Evolutionary conservation across 192 early-diverging fungal species (phyloP), one percentile per base, ranked within the genome.

Genomic region (Gigaspora rosea): DNA sequence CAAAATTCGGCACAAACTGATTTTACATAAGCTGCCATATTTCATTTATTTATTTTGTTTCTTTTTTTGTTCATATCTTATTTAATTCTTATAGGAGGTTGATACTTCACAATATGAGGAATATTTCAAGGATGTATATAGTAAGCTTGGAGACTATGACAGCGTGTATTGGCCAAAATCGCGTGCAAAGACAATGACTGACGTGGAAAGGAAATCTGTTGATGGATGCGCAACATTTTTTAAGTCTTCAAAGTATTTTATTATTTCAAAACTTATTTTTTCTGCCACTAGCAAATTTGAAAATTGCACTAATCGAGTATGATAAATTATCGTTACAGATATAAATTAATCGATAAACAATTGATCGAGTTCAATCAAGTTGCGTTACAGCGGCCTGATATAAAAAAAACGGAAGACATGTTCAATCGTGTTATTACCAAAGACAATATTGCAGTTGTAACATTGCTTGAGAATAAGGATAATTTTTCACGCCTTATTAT

Each of bases 171-270:
- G 87, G 88, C 94, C 95, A 79, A 99, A 99, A 83, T 95, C 96
- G 64, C 88, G 97, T 50, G 93, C 95, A 48, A 89, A 94, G 76
- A 97, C 95, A 4, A 99, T 99, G 96, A 81, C 85, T 67, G 96
- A 97, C 77, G 91, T 89, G 76, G 95, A 97, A 76, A 90, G 92
- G 63, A 83, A 90, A 69, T 80, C 81, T 36, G 97, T 99, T 2
- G 97, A 99, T 82, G 97, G 97, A 8, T 99, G 97, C 82, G 97
- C 95, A 16, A 97, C 91, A 2, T 97, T 99, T 80, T 99, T 89
- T 86, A 94, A 94, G 77, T 67, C 88, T 71, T 85, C 88, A 64
- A 97, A 94, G 92, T 94, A 88, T 58, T 88, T 27, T 27, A 27
- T 27, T 27, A 27, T 27, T 27, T 27, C 27, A 27, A 27, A 27